Percentiles rank a stretch among this genome's conserved stretches.
Conservation (phyloP, 208 protist genomes). For the Phytomonas francai region DNA sequence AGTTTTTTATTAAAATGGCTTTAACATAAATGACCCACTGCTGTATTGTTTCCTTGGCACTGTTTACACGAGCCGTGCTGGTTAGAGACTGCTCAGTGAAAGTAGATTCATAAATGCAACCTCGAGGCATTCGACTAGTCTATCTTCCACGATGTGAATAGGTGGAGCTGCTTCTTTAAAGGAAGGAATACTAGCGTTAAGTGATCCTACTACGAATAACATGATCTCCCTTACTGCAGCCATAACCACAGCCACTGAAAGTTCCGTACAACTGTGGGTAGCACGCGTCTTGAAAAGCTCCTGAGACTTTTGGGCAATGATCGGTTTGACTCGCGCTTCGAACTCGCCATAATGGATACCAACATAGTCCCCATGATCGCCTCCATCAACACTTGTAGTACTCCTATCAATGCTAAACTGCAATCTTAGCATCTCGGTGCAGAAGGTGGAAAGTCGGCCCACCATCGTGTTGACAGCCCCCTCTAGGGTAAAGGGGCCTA, state of each 20-base stretch:
- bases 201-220: neutral
- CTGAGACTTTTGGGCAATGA: neutral
- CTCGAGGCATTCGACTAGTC: neutral
- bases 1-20: neutral
- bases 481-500: slow-evolving; percentile 9
- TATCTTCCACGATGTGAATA: neutral
- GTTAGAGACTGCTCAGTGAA: neutral
- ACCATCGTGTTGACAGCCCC: neutral
- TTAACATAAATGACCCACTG: neutral
- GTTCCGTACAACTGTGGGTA: neutral
- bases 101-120: neutral
- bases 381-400: neutral
- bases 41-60: neutral
- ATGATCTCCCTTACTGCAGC: slow-evolving; percentile 14
- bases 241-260: slow-evolving; percentile 13
- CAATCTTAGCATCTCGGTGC: neutral
- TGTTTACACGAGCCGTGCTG: neutral
- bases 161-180: neutral
- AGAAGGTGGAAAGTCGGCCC: neutral
- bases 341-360: neutral
- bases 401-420: neutral
- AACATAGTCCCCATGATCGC: neutral
- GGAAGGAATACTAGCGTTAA: neutral
- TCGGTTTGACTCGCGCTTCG: neutral
- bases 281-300: neutral